These are phyloP conservation scores for Sporothrix euskadiensis DNA, from an alignment of 2,329 filamentous ascomycete genomes.

Conservation along the genomic window DNA sequence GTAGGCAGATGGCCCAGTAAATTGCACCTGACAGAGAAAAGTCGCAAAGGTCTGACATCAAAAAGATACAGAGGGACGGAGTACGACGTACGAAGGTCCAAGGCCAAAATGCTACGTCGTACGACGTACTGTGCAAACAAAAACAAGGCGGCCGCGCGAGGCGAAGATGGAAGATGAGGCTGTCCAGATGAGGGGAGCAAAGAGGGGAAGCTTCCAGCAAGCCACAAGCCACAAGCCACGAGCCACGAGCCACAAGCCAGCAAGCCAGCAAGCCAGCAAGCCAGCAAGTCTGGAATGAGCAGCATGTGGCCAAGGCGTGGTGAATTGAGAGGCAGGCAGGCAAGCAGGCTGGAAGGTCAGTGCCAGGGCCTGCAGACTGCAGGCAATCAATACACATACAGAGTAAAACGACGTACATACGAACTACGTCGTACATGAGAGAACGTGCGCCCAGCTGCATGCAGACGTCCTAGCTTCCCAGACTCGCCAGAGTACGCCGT, in stretches of 20 bases:
- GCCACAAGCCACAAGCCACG: too few species aligned
- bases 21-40: background rate
- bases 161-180: background rate
- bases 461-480: too few species aligned
- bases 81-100: background rate
- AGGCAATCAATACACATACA: background rate
- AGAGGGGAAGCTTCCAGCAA: background rate
- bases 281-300: background rate
- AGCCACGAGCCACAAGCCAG: too few species aligned
- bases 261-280: too few species aligned
- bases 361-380: too few species aligned
- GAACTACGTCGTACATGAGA: background rate
- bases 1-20: background rate
- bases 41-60: background rate
- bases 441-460: background rate
- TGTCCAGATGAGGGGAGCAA: background rate
- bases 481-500: background rate
- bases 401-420: too few species aligned
- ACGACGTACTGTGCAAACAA: background rate
- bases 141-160: slow-evolving; percentile 11
- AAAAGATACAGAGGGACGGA: background rate
- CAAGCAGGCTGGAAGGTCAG: background rate
- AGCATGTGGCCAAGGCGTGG: slow-evolving; percentile 9
- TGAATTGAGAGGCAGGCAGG: background rate
- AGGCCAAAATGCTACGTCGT: background rate